A percentile compares a stretch with the other conserved stretches of the same genome.
These are phyloP conservation scores for Phytophthora niederhauseri DNA, from an alignment of 352 stramenopile species.

Conservation along the genomic window DNA sequence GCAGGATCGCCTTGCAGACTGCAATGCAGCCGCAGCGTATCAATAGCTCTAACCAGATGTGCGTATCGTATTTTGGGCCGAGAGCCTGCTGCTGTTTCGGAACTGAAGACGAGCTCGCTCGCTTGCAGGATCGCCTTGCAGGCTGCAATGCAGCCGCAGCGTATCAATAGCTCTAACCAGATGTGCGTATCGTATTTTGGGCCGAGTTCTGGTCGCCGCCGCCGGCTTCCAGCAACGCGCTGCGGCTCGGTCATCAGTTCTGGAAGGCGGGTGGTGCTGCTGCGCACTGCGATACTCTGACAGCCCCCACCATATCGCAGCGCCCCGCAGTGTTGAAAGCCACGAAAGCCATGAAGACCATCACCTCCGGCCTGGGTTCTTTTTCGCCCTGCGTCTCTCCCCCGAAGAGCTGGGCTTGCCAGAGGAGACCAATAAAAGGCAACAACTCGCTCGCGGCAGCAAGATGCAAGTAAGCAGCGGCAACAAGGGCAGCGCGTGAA, in stretches of 20 bases:
- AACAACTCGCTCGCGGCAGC: not conserved
- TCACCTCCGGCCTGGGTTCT: not conserved
- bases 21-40: conserved; percentile 7
- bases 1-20: not conserved
- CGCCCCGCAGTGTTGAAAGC: not conserved
- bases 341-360: not conserved
- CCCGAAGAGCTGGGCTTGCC: not conserved
- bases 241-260: conserved; percentile 23
- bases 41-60: conserved; percentile 33
- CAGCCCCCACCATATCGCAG: not conserved
- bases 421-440: not conserved
- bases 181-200: conserved; percentile 38
- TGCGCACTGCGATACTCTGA: not conserved
- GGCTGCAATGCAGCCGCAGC: not conserved
- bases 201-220: conserved; percentile 20
- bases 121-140: not conserved
- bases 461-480: not conserved
- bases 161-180: conserved; percentile 33
- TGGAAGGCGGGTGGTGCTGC: conserved; percentile 4
- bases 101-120: conserved; percentile 27
- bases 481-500: too few species aligned
- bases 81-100: conserved; percentile 27
- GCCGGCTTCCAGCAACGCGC: conserved; percentile 28
- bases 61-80: conserved; percentile 33
- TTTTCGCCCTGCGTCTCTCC: not conserved